These are phyloP conservation scores for Chlorella vulgaris DNA, from an alignment of 139 green algal species.

Conservation along the genomic window DNA sequence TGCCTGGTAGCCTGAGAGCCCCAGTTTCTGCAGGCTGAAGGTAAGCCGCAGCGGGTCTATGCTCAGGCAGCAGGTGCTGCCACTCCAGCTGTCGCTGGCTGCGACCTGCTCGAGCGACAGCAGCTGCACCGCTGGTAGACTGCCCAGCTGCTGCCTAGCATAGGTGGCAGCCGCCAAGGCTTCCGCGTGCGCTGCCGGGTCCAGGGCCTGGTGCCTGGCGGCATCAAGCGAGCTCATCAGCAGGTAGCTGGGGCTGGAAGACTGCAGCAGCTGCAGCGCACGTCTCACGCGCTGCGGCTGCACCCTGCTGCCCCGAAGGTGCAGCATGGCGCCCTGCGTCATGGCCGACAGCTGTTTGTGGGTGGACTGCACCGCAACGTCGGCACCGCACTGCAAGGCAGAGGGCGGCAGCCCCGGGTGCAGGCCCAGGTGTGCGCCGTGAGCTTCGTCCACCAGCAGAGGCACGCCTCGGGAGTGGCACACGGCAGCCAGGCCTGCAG, in stretches of 20 bases:
- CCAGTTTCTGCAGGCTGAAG: slow-evolving; percentile 58
- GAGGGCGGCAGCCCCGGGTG: slow-evolving; percentile 45
- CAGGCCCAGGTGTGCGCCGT: slow-evolving; percentile 86
- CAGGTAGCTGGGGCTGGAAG: slow-evolving; percentile 87
- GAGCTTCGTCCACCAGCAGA: slow-evolving; percentile 93
- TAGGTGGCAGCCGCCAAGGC: slow-evolving; percentile 45
- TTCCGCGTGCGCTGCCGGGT: slow-evolving; percentile 34
- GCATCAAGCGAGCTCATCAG: slow-evolving; percentile 92
- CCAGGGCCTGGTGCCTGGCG: slow-evolving; percentile 55
- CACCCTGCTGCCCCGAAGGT: slow-evolving; percentile 48
- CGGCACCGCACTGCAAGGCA: slow-evolving; percentile 75
- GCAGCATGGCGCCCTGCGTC: slow-evolving; percentile 95
- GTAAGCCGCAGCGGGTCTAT: slow-evolving; percentile 83
- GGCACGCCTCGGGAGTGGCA: slow-evolving; percentile 67
- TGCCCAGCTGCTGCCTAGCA: slow-evolving; percentile 5
- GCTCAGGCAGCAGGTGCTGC: not conserved
- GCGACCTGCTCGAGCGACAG: slow-evolving; percentile 3
- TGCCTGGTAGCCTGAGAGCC: slow-evolving; percentile 60
- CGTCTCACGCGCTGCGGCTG: not conserved
- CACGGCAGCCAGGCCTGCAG: slow-evolving; percentile 51
- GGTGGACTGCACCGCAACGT: slow-evolving; percentile 91
- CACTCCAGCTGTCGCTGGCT: not conserved
- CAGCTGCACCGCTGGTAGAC: slow-evolving; percentile 25
- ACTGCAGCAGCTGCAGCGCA: slow-evolving; percentile 59
- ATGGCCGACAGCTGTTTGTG: slow-evolving; percentile 91